Evolutionary conservation across 78 protist species (phyloP).

Genomic region (Acrasis kona): DNA sequence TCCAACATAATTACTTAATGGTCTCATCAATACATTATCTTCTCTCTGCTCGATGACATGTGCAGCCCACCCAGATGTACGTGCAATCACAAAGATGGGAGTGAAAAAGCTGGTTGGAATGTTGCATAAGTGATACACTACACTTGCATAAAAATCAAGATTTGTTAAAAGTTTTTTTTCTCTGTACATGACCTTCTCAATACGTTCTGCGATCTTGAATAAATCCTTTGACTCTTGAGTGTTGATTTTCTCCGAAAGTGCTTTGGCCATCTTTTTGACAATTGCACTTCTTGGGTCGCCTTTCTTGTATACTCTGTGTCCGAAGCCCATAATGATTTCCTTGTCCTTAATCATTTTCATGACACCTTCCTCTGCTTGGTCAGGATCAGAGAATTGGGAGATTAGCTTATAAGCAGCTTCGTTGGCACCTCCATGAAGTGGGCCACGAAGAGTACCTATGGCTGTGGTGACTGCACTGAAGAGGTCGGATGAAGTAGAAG

Average conservation of each 20-base stretch:
- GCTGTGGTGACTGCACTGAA: constrained; percentile 8
- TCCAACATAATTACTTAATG: not conserved
- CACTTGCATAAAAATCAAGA: constrained; percentile 49
- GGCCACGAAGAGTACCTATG: constrained; percentile 17
- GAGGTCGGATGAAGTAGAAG: constrained; percentile 10
- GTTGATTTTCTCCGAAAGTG: constrained; percentile 25
- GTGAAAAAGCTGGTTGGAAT: constrained; percentile 38
- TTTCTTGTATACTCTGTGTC: constrained; percentile 69
- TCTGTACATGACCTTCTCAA: constrained; percentile 50
- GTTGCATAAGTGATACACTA: constrained; percentile 26
- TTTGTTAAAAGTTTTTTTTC: constrained; percentile 66
- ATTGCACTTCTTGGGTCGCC: constrained; percentile 72
- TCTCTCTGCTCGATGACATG: constrained; percentile 1
- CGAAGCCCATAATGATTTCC: constrained; percentile 60
- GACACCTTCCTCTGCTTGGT: not conserved
- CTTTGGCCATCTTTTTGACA: constrained; percentile 20
- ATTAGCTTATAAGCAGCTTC: constrained; percentile 22
- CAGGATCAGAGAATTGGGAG: not conserved
- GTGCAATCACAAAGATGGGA: constrained; percentile 41
- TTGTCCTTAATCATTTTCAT: constrained; percentile 32
- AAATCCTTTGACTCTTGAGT: constrained; percentile 28
- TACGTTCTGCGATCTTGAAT: constrained; percentile 44
- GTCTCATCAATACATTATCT: not conserved
- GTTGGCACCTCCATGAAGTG: constrained; percentile 29
- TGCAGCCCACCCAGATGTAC: constrained; percentile 43